Base-by-base conservation (phyloP, 2,329 filamentous ascomycete genomes). In the Phoma sp. region DNA sequence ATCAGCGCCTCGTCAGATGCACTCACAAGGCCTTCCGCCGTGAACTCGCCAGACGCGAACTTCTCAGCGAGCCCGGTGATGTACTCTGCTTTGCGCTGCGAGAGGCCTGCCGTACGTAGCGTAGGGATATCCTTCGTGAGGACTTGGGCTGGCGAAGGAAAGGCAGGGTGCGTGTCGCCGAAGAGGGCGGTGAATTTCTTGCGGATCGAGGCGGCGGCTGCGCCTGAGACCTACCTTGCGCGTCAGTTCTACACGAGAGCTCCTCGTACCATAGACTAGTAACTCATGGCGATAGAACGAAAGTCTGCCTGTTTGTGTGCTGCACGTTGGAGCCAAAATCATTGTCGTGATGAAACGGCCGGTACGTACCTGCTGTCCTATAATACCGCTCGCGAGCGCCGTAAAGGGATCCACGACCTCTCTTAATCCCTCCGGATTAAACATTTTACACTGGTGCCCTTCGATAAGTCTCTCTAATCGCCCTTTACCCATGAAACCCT, bases 21-120 rank as follows among this genome's bases (percentile, higher is more conserved):
- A 32, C 86, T 84, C 47, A 90, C 84, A 18, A 98, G 83, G 81
- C 95, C 87, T 59, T 83, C 77, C 9, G 91, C 88, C 39, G 84
- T 89, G 47, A 98, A 79, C 66, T 93, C 90, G 11, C 91, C 91
- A 2, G 72, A 80, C 0, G 77, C 79, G 69, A 98, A 98, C 72
- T 93, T 93, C 67, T 88, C 83, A 0, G 93, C 91, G 4, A 99
- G 80, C 0, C 93, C 93, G 49, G 87, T 84, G 56, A 98, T 86
- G 75, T 99, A 99, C 77, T 98, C 95, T 41, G 95, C 95, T 78
- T 99, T 99, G 53, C 95, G 86, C 76, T 96, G 90, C 3, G 91
- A 96, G 44, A 99, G 83, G 0, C 95, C 95, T 0, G 93, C 95
- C 7, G 89, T 88, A 27, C 93, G 89, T 7, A 99, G 83, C 3